Evolutionary conservation across 805 yeast genomes (phyloP), one percentile per base, ranked within the genome.

Genomic region (Metschnikowia similis): DNA sequence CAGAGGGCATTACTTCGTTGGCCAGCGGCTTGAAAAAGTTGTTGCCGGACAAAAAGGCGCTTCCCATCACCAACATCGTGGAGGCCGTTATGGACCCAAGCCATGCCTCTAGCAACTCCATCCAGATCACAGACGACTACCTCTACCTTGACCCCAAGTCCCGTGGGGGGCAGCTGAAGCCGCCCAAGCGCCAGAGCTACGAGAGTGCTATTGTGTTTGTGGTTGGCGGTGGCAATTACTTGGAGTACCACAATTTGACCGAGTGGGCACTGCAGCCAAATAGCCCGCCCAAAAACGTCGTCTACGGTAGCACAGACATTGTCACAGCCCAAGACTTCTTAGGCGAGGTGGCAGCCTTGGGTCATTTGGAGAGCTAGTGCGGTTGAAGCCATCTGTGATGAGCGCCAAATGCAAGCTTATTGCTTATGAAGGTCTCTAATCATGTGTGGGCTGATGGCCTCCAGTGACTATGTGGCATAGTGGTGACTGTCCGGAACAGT

Each of bases 151-250:
- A 94, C 66, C 97, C 99, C 29, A 84, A 82, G 58, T 84, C 89
- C 2, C 80, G 98, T 56, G 98, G 98, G 4, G 85, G 95, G 6
- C 91, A 86, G 59, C 83, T 96, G 3, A 83, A 86, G 59, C 92
- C 91, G 35, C 97, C 97, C 35, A 86, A 83, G 66, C 82, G 96
- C 62, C 87, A 85, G 57, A 73, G 84, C 9, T 89, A 88, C 66
- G 83, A 82, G 51, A 94, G 89, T 57, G 82, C 95, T 1, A 72
- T 89, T 45, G 96, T 94, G 17, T 94, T 94, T 66, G 89, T 91
- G 47, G 91, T 94, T 49, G 99, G 99, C 27, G 99, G 99, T 34
- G 98, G 98, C 43, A 91, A 89, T 67, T 94, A 90, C 65, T 71
- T 88, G 54, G 99, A 94, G 70, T 94, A 92, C 65, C 95, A 91